Evolutionary conservation across 2,329 filamentous ascomycete species (phyloP).

Genomic region (Berkeleyomyces rouxiae): DNA sequence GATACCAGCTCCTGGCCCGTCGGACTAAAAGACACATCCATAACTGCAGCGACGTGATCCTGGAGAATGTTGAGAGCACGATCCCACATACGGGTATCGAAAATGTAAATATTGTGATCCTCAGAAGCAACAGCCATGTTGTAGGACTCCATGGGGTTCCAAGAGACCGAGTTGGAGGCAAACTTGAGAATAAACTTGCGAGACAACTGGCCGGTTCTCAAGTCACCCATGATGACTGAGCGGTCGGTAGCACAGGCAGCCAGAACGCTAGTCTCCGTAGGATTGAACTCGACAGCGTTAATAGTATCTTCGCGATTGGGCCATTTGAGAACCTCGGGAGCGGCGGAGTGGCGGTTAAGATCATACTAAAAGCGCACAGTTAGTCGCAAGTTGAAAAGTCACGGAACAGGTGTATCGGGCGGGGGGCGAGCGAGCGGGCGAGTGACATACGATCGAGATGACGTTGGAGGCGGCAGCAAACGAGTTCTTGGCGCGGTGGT

Average conservation of each 20-base stretch:
- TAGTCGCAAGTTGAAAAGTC: background rate
- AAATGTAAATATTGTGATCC: constrained; percentile 77
- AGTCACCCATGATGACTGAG: constrained; percentile 77
- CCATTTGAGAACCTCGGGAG: constrained; percentile 71
- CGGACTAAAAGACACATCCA: constrained; percentile 91
- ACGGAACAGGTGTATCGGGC: background rate
- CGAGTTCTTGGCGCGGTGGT: constrained; percentile 60
- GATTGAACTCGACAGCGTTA: constrained; percentile 75
- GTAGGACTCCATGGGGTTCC: constrained; percentile 95
- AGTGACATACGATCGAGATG: constrained; percentile 44
- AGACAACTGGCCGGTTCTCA: constrained; percentile 70
- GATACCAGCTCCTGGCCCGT: constrained; percentile 88
- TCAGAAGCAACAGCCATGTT: constrained; percentile 89
- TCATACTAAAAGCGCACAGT: constrained; percentile 42
- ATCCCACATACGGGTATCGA: constrained; percentile 84
- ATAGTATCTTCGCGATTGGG: constrained; percentile 83
- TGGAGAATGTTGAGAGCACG: constrained; percentile 79
- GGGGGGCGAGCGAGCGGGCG: rapidly evolving
- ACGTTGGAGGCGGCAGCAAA: constrained; percentile 66
- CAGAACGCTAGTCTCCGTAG: constrained; percentile 80
- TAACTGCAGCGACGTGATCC: constrained; percentile 77
- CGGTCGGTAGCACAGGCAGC: constrained; percentile 75
- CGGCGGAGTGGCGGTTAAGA: constrained; percentile 60
- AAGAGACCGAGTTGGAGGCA: constrained; percentile 66
- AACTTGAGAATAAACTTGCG: constrained; percentile 69